phyloP scores from a whole-genome alignment of 73 alveolate species.

The Uronychia binucleata region DNA sequence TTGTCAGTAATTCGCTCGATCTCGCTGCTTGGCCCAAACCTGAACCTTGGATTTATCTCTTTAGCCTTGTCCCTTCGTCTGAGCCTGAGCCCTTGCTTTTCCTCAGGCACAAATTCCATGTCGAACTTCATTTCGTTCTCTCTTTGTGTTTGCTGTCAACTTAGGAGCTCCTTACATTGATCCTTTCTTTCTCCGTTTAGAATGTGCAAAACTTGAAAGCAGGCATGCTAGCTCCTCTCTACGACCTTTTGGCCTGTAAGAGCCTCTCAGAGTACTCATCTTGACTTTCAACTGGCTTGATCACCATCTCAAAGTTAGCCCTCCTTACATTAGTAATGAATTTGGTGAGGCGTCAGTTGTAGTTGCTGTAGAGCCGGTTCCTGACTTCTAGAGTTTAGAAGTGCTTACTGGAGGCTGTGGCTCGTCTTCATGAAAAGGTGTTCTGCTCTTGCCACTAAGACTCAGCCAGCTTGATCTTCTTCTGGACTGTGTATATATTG shows the following conservation, averaged over 20 bases:
- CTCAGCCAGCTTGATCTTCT: neutral
- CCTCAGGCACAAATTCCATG: neutral
- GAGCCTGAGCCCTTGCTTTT: neutral
- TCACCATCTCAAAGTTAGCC: neutral
- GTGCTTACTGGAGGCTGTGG: neutral
- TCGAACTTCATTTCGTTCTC: neutral
- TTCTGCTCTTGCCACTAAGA: neutral
- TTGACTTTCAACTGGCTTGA: neutral
- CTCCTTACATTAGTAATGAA: neutral
- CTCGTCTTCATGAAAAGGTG: neutral
- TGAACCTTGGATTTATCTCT: neutral
- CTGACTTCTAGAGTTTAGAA: neutral
- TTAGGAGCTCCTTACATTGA: neutral
- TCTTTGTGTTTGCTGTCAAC: neutral
- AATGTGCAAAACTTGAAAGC: neutral
- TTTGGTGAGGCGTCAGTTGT: neutral
- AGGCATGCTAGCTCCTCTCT: neutral
- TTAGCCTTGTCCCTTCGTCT: neutral
- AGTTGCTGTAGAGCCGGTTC: neutral
- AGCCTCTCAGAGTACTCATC: neutral
- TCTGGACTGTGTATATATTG: neutral
- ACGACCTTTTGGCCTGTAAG: neutral
- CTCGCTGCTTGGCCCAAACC: neutral
- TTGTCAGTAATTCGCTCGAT: neutral
- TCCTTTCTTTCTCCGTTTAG: neutral